These are phyloP conservation scores for Pleurotus pulmonarius DNA, from an alignment of 768 basidiomycete genomes.

Conservation along the genomic window DNA sequence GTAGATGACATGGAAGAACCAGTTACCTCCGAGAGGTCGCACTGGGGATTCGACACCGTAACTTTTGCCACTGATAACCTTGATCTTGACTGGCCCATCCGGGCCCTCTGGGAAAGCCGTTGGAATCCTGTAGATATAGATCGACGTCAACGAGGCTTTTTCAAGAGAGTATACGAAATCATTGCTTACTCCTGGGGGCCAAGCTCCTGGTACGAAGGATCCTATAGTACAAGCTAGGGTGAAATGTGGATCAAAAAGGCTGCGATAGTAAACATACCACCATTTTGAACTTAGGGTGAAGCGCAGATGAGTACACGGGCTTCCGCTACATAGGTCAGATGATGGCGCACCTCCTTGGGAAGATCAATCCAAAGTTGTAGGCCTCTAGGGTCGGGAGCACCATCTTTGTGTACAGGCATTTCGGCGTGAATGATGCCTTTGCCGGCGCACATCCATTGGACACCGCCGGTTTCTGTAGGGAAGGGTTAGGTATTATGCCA, in stretches of 20 bases:
- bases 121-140: slow-evolving; percentile 48
- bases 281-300: slow-evolving; percentile 66
- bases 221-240: slow-evolving; percentile 27
- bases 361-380: slow-evolving; percentile 88
- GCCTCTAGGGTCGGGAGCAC: slow-evolving; percentile 70
- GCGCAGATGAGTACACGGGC: slow-evolving; percentile 8
- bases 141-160: background rate
- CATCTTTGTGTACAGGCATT: slow-evolving; percentile 78
- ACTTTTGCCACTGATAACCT: slow-evolving; percentile 87
- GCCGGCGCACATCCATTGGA: slow-evolving; percentile 94
- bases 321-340: slow-evolving; percentile 14
- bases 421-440: slow-evolving; percentile 79
- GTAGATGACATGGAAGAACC: slow-evolving; percentile 84
- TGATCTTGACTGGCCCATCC: slow-evolving; percentile 66
- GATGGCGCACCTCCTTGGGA: slow-evolving; percentile 52
- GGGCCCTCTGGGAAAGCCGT: slow-evolving; percentile 67
- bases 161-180: background rate
- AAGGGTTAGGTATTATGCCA: background rate
- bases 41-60: slow-evolving; percentile 87
- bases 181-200: slow-evolving; percentile 50
- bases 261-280: slow-evolving; percentile 32
- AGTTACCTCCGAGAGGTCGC: slow-evolving; percentile 87
- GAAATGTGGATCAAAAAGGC: background rate
- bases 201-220: slow-evolving; percentile 85
- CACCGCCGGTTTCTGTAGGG: slow-evolving; percentile 62